Percentiles rank a stretch among this genome's conserved stretches.
Evolutionary conservation across 345 rosid genomes (phyloP).

Genomic region (Lumnitzera racemosa): DNA sequence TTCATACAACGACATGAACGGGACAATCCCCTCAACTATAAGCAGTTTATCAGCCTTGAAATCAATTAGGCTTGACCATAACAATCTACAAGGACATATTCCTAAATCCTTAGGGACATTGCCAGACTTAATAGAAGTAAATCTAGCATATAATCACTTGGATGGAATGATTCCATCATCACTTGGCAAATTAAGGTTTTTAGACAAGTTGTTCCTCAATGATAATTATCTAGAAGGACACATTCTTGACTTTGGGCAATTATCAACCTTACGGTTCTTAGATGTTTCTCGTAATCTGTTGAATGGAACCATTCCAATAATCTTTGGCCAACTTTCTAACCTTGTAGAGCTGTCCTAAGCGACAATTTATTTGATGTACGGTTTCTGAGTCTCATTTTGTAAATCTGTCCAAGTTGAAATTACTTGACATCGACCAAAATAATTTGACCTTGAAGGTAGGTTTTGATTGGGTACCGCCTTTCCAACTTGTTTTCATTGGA

Average conservation of each 20-base stretch:
- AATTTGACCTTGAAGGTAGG: background rate
- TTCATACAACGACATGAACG: background rate
- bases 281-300: constrained; percentile 2
- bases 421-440: constrained; percentile 1
- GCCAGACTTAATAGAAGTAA: background rate
- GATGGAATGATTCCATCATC: background rate
- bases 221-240: background rate
- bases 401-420: constrained; percentile 5
- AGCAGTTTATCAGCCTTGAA: background rate
- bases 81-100: background rate
- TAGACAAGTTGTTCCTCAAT: background rate
- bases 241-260: constrained; percentile 7
- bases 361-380: constrained; percentile 3
- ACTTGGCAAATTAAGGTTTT: background rate
- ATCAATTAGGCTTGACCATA: background rate
- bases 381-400: constrained; percentile 8
- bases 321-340: background rate
- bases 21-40: background rate
- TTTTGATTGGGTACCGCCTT: background rate
- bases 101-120: constrained; percentile 6
- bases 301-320: background rate
- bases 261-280: background rate
- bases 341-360: constrained; percentile 3
- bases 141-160: background rate
- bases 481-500: background rate